These are phyloP conservation scores for Delitschia confertaspora DNA, from an alignment of 495 filamentous ascomycete species.

Conservation along the genomic window DNA sequence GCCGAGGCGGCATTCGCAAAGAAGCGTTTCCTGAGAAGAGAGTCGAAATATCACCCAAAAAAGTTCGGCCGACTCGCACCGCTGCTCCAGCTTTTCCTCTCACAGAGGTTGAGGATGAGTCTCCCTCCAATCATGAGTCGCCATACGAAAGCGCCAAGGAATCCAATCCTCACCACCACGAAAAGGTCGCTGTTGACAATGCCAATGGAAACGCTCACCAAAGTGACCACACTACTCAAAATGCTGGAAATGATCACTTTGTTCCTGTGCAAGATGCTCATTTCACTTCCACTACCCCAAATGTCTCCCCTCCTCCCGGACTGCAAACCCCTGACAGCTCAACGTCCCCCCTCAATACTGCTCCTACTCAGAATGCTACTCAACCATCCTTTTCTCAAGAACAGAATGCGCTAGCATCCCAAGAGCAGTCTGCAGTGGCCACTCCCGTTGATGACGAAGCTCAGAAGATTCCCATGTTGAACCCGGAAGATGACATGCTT, in stretches of 20 bases:
- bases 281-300: background rate
- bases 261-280: background rate
- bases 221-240: background rate
- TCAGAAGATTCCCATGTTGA: no score
- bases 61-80: conserved; percentile 15
- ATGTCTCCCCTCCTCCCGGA: no score
- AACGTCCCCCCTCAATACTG: no score
- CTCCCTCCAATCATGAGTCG: conserved; percentile 17
- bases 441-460: no score
- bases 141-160: conserved; percentile 18
- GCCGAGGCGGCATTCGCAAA: conserved; percentile 2
- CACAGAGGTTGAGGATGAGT: conserved; percentile 22
- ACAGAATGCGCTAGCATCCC: no score
- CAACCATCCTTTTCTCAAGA: no score
- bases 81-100: conserved; percentile 23
- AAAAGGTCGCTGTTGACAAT: conserved; percentile 7
- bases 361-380: no score
- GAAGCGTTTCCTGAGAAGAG: conserved; percentile 14
- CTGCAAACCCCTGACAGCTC: no score
- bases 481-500: conserved; percentile 23
- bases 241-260: background rate
- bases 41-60: conserved; percentile 8
- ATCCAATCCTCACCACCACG: conserved; percentile 1
- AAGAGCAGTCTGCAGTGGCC: no score
- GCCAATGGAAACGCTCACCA: background rate